Base-by-base conservation (phyloP, 1,284 basidiomycete species). In the Sanghuangporus weigelae region DNA sequence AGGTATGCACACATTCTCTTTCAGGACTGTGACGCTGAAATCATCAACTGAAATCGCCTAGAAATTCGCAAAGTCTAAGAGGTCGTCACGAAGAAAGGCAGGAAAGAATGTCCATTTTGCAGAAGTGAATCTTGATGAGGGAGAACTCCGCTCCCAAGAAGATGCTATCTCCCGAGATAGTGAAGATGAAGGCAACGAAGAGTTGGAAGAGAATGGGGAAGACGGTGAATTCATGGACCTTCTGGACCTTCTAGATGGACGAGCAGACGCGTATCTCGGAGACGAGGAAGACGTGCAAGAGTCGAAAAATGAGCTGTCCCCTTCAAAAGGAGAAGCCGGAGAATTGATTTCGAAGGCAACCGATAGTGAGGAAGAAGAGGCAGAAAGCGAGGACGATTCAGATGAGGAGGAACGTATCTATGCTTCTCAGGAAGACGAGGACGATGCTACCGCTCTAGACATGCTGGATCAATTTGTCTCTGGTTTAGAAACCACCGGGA, bases 381-480 rank as follows among this genome's bases (percentile, higher is more conserved):
- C 77, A 0, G 73, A 75, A 0, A 74, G 73, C 1, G 75, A 73
- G 10, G 74, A 73, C 1, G 75, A 73, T 10, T 73, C 74, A 5
- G 76, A 75, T 19, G 76, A 79, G 3, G 74, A 76, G 19, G 75
- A 78, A 23, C 73, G 70, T 26, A 79, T 84, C 63, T 78, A 81
- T 39, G 77, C 81, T 4, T 86, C 86, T 0, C 84, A 89, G 46
- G 80, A 80, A 16, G 86, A 87, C 57, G 85, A 83, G 10, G 77
- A 77, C 19, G 80, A 79, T 21, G 80, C 81, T 5, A 82, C 81
- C 56, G 88, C 86, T 1, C 77, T 94, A 4, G 82, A 86, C 42
- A 81, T 84, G 42, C 84, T 96, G 1, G 84, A 87, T 66, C 78
- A 75, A 7, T 92, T 93, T 68, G 85, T 96, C 54, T 82, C 85